Conservation (phyloP, 2,329 filamentous ascomycete genomes). For the Fusarium burgessii region DNA sequence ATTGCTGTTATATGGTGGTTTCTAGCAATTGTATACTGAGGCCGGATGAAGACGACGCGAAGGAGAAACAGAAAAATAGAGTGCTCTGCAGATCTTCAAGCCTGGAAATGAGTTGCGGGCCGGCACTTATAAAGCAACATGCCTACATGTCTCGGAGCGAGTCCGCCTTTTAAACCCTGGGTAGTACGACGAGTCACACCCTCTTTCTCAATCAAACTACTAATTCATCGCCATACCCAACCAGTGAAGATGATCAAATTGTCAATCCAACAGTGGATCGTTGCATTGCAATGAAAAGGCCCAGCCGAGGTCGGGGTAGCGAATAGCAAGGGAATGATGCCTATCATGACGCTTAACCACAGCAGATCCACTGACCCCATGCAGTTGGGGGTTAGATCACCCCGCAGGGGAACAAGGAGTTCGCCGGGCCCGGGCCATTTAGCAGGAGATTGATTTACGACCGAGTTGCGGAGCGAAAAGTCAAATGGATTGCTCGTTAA, state of each 20-base stretch:
- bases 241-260: constrained; percentile 20
- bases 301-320: constrained; percentile 39
- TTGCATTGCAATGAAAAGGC: constrained; percentile 1
- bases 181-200: constrained; percentile 19
- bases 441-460: constrained; percentile 23
- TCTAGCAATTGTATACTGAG: not conserved
- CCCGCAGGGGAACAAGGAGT: constrained; percentile 33
- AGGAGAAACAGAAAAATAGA: not conserved
- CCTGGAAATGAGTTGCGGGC: constrained; percentile 9
- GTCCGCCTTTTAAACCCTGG: constrained; percentile 15
- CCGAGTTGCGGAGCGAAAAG: constrained; percentile 29
- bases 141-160: constrained; percentile 28
- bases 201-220: not conserved
- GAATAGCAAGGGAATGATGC: constrained; percentile 14
- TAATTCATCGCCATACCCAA: not conserved
- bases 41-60: not conserved
- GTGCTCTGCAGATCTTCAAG: constrained; percentile 25
- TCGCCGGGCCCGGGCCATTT: constrained; percentile 7
- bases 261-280: constrained; percentile 23
- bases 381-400: constrained; percentile 17
- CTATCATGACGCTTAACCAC: constrained; percentile 9
- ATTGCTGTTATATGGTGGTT: constrained; percentile 14
- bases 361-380: constrained; percentile 13
- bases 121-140: constrained; percentile 27
- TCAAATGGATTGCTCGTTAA: constrained; percentile 14